Conservation (phyloP, 257 asterid genomes). For the Forsythia viridissima region DNA sequence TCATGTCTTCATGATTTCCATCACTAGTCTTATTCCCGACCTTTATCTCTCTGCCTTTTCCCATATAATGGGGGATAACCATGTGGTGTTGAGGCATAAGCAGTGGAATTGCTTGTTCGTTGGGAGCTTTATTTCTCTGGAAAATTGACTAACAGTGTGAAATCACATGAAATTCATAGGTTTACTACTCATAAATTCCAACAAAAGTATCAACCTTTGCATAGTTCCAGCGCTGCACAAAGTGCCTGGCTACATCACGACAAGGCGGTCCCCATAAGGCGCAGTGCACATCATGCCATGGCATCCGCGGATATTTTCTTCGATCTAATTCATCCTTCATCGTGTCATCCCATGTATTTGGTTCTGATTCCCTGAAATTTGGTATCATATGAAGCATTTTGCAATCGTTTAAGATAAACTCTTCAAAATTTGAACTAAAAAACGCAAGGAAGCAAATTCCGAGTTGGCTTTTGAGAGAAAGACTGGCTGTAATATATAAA, state of each 20-base stretch:
- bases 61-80: slow-evolving; percentile 98
- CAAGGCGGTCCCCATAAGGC: slow-evolving; percentile 98
- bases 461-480: slow-evolving; percentile 13
- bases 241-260: slow-evolving; percentile 93
- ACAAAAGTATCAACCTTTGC: slow-evolving; percentile 66
- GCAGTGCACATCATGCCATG: slow-evolving; percentile 98
- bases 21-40: slow-evolving; percentile 30
- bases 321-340: slow-evolving; percentile 90
- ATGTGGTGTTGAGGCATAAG: slow-evolving; percentile 98
- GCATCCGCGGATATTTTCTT: slow-evolving; percentile 85
- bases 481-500: slow-evolving; percentile 15
- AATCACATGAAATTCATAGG: slow-evolving; percentile 24
- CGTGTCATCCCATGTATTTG: slow-evolving; percentile 93
- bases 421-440: background rate
- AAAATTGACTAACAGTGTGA: slow-evolving; percentile 29
- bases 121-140: slow-evolving; percentile 91
- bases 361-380: slow-evolving; percentile 86
- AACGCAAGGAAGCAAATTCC: slow-evolving; percentile 18
- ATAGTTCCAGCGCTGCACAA: slow-evolving; percentile 96
- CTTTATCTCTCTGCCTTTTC: slow-evolving; percentile 50
- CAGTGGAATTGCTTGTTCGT: slow-evolving; percentile 84
- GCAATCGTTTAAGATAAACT: slow-evolving; percentile 19
- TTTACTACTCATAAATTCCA: slow-evolving; percentile 4
- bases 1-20: slow-evolving; percentile 33
- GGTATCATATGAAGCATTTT: slow-evolving; percentile 31